phyloP scores from a whole-genome alignment of 2,329 filamentous ascomycete species.

The Diplocarpon rosae region DNA sequence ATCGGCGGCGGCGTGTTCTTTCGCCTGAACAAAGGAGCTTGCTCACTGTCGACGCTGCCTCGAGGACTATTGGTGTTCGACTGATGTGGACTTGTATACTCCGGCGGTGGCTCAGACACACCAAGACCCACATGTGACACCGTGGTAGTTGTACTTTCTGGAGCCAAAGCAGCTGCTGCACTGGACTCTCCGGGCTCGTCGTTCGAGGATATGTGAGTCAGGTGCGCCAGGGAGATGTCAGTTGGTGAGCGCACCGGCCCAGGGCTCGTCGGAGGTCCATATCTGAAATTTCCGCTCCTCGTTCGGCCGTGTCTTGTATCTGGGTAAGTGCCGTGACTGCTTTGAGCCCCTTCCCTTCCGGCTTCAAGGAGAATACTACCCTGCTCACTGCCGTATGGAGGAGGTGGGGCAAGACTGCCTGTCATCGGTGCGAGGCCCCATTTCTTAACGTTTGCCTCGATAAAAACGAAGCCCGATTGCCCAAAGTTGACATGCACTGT shows the following conservation, averaged over 20 bases:
- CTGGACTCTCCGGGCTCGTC: slow-evolving; percentile 51
- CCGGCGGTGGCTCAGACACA: slow-evolving; percentile 51
- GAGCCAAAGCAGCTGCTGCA: slow-evolving; percentile 24
- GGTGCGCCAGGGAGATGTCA: slow-evolving; percentile 85
- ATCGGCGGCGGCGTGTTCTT: slow-evolving; percentile 26
- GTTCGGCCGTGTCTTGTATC: slow-evolving; percentile 53
- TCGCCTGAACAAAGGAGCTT: slow-evolving; percentile 37
- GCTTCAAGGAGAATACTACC: slow-evolving; percentile 90
- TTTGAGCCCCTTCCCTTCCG: slow-evolving; percentile 46
- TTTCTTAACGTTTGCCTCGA: slow-evolving; percentile 99
- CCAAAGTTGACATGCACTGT: slow-evolving; percentile 95
- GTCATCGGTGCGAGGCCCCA: slow-evolving; percentile 96
- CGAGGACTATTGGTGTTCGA: slow-evolving; percentile 45
- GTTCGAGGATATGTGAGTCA: slow-evolving; percentile 58
- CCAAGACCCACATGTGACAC: slow-evolving; percentile 14
- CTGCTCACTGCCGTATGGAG: slow-evolving; percentile 93
- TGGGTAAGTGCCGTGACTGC: slow-evolving; percentile 33
- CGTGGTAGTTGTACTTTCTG: slow-evolving; percentile 14
- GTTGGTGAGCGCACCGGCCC: slow-evolving; percentile 86
- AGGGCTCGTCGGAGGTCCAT: slow-evolving; percentile 66
- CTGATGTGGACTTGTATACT: slow-evolving; percentile 56
- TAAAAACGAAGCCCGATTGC: slow-evolving; percentile 96
- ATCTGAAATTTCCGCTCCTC: slow-evolving; percentile 66
- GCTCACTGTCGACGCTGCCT: slow-evolving; percentile 42
- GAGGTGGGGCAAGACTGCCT: slow-evolving; percentile 85